Conservation (phyloP, 805 yeast species). For the Hyphopichia homilentoma region DNA sequence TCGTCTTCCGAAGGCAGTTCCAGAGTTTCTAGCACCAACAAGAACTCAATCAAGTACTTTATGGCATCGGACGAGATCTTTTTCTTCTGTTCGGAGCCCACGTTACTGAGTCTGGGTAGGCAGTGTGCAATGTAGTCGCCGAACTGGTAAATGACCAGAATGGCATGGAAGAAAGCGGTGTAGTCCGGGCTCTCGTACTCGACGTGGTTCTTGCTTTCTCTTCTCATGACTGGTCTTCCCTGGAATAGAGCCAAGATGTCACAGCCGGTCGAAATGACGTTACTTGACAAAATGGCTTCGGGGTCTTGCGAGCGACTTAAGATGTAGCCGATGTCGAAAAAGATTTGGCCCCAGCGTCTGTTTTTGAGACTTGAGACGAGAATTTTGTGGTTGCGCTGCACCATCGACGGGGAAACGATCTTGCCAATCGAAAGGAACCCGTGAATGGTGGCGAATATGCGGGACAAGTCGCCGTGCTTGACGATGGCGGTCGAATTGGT, state of each 20-base stretch:
- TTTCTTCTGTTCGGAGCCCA: constrained; percentile 7
- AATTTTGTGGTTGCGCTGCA: constrained; percentile 33
- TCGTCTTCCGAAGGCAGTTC: constrained; percentile 26
- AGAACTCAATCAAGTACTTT: constrained; percentile 23
- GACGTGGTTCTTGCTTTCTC: constrained; percentile 79
- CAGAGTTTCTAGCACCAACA: constrained; percentile 26
- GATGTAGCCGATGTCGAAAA: constrained; percentile 75
- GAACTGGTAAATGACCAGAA: constrained; percentile 64
- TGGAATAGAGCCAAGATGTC: constrained; percentile 69
- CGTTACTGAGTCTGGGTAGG: constrained; percentile 23
- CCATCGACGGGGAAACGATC: constrained; percentile 41
- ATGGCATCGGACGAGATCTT: constrained; percentile 24
- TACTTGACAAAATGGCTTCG: constrained; percentile 39
- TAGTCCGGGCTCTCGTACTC: constrained; percentile 90
- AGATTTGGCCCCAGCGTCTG: constrained; percentile 73
- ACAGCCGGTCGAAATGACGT: constrained; percentile 55
- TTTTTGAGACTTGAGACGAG: constrained; percentile 54
- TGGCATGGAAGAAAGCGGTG: constrained; percentile 63
- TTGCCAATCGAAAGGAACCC: constrained; percentile 57
- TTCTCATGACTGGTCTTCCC: constrained; percentile 67
- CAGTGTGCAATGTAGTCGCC: constrained; percentile 52
- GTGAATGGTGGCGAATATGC: constrained; percentile 59
- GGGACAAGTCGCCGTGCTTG: constrained; percentile 59
- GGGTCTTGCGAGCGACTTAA: constrained; percentile 64
- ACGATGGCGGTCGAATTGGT: constrained; percentile 65